phyloP scores from a whole-genome alignment of 495 filamentous ascomycete genomes.

The Annulohypoxylon bovei region DNA sequence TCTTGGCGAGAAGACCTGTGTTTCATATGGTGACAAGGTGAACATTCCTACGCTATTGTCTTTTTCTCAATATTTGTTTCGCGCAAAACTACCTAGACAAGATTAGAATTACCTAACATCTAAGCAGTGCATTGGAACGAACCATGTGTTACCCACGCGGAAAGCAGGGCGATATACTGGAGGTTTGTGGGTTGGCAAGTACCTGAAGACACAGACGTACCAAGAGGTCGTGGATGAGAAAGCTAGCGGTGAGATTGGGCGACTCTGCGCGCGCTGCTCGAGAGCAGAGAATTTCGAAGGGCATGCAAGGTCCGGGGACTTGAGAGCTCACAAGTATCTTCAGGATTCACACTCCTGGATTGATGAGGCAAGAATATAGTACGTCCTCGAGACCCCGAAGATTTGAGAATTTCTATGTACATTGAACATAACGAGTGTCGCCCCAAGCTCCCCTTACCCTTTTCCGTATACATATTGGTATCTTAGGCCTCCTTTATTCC shows the following conservation, averaged over 20 bases:
- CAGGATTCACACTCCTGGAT: slow-evolving; percentile 58
- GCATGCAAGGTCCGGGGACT: slow-evolving; percentile 61
- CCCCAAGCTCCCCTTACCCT: too few relatives aligned
- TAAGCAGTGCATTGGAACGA: slow-evolving; percentile 60
- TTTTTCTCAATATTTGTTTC: neutral
- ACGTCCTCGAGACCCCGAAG: neutral
- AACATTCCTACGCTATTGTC: neutral
- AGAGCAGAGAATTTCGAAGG: slow-evolving; percentile 64
- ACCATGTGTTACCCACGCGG: slow-evolving; percentile 63
- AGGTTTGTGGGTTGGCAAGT: slow-evolving; percentile 65
- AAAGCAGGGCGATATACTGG: slow-evolving; percentile 60
- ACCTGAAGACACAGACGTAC: slow-evolving; percentile 61
- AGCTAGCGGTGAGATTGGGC: slow-evolving; percentile 60
- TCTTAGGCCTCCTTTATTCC: too few relatives aligned
- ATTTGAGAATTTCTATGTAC: neutral
- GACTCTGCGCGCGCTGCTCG: slow-evolving; percentile 62
- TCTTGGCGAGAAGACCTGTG: slow-evolving; percentile 64
- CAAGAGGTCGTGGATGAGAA: slow-evolving; percentile 58
- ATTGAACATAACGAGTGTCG: neutral
- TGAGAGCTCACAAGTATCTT: slow-evolving; percentile 56
- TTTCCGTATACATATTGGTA: neutral
- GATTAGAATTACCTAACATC: neutral
- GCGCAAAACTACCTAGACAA: neutral
- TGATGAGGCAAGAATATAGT: slow-evolving; percentile 35
- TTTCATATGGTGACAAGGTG: slow-evolving; percentile 63